Conservation (phyloP, 768 basidiomycete genomes). For the Panaeolus papilionaceus region DNA sequence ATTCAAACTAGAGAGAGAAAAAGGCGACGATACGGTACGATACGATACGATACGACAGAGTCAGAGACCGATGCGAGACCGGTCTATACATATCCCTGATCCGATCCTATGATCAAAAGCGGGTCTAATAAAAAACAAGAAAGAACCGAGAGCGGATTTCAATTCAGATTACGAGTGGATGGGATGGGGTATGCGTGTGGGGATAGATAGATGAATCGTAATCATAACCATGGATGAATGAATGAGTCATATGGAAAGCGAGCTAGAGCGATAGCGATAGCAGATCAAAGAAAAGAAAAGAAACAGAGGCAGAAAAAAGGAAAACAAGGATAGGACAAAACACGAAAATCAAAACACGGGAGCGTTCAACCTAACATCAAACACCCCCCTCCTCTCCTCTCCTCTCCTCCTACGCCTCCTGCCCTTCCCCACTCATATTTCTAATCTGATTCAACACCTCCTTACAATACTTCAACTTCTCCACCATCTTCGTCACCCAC, state of each 20-base stretch:
- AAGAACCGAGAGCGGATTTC: neutral
- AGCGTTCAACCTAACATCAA: constrained; percentile 3
- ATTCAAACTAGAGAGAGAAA: no score
- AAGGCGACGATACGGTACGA: no score
- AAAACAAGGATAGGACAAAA: no score
- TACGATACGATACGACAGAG: no score
- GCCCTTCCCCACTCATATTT: constrained; percentile 56
- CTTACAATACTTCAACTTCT: constrained; percentile 87
- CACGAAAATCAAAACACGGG: neutral
- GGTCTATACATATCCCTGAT: constrained; percentile 1
- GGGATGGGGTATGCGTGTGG: no score
- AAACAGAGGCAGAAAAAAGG: neutral
- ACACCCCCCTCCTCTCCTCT: constrained; percentile 19
- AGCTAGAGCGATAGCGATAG: no score
- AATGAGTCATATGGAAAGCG: no score
- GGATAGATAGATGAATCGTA: no score
- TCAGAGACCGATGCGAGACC: neutral
- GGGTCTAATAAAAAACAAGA: constrained; percentile 7
- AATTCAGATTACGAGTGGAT: no score
- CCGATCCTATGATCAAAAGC: constrained; percentile 8
- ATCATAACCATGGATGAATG: no score
- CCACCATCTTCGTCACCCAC: constrained; percentile 67
- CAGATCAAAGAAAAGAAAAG: neutral
- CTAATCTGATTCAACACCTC: constrained; percentile 80
- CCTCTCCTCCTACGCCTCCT: no score